Evolutionary conservation across 2,329 filamentous ascomycete genomes (phyloP).

Genomic region (Ceratocystis harringtonii): DNA sequence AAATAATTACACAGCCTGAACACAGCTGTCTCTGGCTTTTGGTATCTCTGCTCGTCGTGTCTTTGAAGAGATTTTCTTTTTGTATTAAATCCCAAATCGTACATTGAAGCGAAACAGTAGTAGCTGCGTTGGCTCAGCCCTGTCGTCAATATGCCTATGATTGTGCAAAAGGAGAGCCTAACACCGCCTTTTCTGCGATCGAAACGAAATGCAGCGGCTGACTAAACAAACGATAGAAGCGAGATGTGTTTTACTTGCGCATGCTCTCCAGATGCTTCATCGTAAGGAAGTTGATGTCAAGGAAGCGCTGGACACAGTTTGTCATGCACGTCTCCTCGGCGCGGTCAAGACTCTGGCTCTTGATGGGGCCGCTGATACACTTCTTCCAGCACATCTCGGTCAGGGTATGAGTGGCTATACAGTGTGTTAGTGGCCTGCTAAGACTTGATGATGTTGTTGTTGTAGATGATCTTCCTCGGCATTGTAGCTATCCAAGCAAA

Average conservation of each 20-base stretch:
- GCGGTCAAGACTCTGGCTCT: conserved; percentile 55
- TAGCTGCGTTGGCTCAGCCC: no score
- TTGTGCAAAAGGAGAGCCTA: background rate
- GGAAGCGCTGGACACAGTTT: conserved; percentile 88
- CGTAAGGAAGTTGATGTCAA: conserved; percentile 78
- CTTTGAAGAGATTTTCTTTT: background rate
- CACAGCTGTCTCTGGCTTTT: background rate
- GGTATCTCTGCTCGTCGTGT: background rate
- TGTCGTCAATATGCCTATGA: background rate
- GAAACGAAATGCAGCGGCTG: background rate
- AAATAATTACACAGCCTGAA: background rate
- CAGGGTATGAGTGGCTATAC: conserved; percentile 37
- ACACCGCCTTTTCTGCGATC: background rate
- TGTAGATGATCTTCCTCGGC: no score
- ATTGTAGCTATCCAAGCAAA: no score
- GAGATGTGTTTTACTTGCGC: conserved; percentile 22
- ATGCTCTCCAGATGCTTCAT: conserved; percentile 64
- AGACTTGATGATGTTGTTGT: background rate
- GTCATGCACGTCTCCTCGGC: conserved; percentile 69
- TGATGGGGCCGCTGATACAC: conserved; percentile 65
- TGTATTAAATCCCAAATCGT: background rate
- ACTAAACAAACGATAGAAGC: background rate
- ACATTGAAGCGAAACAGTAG: background rate
- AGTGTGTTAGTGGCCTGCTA: background rate
- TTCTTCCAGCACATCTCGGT: conserved; percentile 85